Percentiles rank a stretch among this genome's conserved stretches.
Evolutionary conservation across 441 rosid genomes (phyloP).

Genomic region (Flueggea neowawraea): DNA sequence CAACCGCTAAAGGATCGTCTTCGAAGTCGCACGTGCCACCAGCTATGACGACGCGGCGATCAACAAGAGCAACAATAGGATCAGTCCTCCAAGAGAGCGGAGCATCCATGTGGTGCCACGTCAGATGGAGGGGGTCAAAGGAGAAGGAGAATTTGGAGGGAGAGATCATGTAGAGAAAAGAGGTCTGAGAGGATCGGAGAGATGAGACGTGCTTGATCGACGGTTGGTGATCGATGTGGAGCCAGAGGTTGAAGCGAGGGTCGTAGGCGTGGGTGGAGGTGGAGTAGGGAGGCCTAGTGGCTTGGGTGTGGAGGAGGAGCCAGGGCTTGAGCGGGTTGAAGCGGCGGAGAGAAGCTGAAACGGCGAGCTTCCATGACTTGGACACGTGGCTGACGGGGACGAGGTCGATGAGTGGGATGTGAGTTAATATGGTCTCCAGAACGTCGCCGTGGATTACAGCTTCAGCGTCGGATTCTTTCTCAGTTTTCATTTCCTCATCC

Average conservation of each 20-base stretch:
- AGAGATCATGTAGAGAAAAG: constrained; percentile 56
- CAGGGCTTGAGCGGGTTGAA: constrained; percentile 49
- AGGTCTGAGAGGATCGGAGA: constrained; percentile 56
- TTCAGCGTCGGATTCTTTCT: background rate
- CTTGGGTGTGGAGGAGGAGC: constrained; percentile 62
- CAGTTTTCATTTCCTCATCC: background rate
- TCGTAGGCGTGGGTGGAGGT: constrained; percentile 52
- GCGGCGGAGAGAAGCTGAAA: constrained; percentile 56
- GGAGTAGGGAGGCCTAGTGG: constrained; percentile 31
- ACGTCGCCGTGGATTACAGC: constrained; percentile 48
- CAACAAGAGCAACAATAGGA: constrained; percentile 65
- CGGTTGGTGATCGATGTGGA: constrained; percentile 23
- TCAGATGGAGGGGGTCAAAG: constrained; percentile 56
- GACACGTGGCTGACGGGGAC: constrained; percentile 55
- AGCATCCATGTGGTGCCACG: constrained; percentile 54
- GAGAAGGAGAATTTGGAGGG: constrained; percentile 62
- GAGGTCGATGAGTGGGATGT: constrained; percentile 58
- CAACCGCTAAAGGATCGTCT: constrained; percentile 69
- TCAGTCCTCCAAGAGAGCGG: constrained; percentile 65
- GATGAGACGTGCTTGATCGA: constrained; percentile 18
- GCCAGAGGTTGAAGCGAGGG: constrained; percentile 58
- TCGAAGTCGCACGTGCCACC: constrained; percentile 70
- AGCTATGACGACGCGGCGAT: constrained; percentile 42
- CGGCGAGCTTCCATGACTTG: constrained; percentile 60
- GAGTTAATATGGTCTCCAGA: constrained; percentile 40